Percentiles rank a stretch among this genome's conserved stretches.
Evolutionary conservation across 257 asterid species (phyloP).

Genomic region (Parsonsia alboflavescens): DNA sequence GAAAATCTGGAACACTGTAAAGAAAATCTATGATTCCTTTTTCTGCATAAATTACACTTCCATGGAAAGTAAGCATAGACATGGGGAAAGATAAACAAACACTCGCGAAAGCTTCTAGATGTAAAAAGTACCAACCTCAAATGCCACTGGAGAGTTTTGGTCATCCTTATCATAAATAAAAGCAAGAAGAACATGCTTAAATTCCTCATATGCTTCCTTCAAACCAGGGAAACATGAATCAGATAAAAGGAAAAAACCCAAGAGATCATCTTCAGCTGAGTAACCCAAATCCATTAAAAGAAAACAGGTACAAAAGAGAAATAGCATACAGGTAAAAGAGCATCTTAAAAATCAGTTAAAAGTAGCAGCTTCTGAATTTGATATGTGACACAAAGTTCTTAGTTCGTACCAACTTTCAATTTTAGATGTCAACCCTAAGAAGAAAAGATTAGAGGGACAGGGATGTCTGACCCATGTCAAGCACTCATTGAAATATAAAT

Average conservation of each 20-base stretch:
- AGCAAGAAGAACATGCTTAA: constrained; percentile 88
- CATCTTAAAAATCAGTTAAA: not conserved
- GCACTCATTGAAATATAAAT: not conserved
- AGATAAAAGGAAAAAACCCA: constrained; percentile 15
- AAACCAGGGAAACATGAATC: constrained; percentile 27
- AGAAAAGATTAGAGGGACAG: not conserved
- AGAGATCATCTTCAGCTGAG: not conserved
- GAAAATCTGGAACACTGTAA: not conserved
- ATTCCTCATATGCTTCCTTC: constrained; percentile 98
- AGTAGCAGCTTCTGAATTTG: not conserved
- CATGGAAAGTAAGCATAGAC: not conserved
- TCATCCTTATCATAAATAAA: constrained; percentile 84
- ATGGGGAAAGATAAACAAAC: not conserved
- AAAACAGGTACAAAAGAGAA: not conserved
- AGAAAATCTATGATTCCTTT: not conserved
- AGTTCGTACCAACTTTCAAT: not conserved
- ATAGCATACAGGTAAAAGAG: not conserved
- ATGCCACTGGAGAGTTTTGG: constrained; percentile 81
- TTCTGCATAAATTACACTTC: not conserved
- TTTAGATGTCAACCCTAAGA: not conserved
- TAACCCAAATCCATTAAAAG: not conserved
- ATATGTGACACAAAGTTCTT: not conserved
- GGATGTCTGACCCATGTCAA: not conserved
- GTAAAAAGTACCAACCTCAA: constrained; percentile 54
- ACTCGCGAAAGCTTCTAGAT: not conserved